phyloP scores from a whole-genome alignment of 352 stramenopile species.

The Pythium dissotocum region DNA sequence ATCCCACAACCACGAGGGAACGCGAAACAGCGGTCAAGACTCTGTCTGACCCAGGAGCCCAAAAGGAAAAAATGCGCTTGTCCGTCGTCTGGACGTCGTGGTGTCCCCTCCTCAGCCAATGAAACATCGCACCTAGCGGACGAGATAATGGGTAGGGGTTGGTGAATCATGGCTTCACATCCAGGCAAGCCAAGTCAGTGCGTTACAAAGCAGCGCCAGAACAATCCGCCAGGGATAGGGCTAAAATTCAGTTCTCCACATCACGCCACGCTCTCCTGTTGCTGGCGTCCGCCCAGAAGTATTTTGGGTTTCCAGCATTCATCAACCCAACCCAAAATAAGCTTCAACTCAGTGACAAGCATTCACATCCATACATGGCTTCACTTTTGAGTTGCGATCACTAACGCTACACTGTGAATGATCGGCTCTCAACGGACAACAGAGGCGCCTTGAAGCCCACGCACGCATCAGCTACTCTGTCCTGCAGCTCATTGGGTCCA shows the following conservation, averaged over 20 bases:
- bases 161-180: constrained; percentile 8
- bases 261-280: neutral
- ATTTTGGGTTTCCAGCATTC: neutral
- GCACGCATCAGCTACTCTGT: constrained; percentile 11
- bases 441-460: constrained; percentile 12
- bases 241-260: neutral
- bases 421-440: constrained; percentile 26
- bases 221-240: constrained; percentile 4
- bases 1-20: constrained; percentile 6
- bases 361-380: constrained; percentile 6
- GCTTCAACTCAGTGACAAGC: constrained; percentile 1
- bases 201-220: constrained; percentile 7
- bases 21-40: neutral
- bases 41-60: constrained; percentile 1
- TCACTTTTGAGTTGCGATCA: neutral
- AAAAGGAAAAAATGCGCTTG: neutral
- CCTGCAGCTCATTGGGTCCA: constrained; percentile 22
- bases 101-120: constrained; percentile 27
- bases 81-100: constrained; percentile 13
- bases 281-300: neutral
- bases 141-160: constrained; percentile 5
- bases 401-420: constrained; percentile 19
- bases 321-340: neutral
- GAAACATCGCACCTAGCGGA: neutral
- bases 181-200: constrained; percentile 2